These are phyloP conservation scores for Pharnaceum exiguum DNA, from an alignment of 148 eudicot genomes.

Conservation along the genomic window DNA sequence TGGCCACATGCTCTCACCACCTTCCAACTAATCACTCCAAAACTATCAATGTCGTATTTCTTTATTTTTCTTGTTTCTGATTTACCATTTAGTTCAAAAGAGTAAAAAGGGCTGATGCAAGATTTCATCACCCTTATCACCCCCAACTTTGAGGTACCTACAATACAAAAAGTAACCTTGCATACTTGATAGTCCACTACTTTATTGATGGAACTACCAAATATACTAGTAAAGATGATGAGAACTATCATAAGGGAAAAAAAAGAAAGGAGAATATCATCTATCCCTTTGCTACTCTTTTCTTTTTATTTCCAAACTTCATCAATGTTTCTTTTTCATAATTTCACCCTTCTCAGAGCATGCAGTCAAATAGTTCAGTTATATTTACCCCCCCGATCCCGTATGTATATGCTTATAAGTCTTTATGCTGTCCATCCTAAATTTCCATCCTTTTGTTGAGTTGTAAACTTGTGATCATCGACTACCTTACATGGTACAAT, in stretches of 20 bases:
- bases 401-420: too few species aligned
- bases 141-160: conserved; percentile 11
- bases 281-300: neutral
- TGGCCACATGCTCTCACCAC: conserved; percentile 53
- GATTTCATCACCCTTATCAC: conserved; percentile 34
- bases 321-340: neutral
- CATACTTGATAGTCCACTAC: conserved; percentile 22
- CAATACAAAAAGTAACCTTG: conserved; percentile 16
- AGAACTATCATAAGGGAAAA: conserved; percentile 1
- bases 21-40: conserved; percentile 20
- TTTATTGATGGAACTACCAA: conserved; percentile 9
- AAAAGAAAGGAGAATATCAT: neutral
- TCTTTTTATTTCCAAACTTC: neutral
- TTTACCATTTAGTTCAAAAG: conserved; percentile 10
- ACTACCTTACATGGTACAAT: conserved; percentile 17
- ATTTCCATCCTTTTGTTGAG: conserved; percentile 1
- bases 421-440: too few species aligned
- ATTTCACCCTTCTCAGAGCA: neutral
- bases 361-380: neutral
- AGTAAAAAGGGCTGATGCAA: conserved; percentile 26
- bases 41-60: conserved; percentile 11
- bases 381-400: neutral
- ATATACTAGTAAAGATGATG: conserved; percentile 13
- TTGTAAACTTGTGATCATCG: conserved; percentile 21
- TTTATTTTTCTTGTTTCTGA: conserved; percentile 2